Evolutionary conservation across 2,329 filamentous ascomycete genomes (phyloP).

Genomic region (Myriosclerotinia scirpicola): DNA sequence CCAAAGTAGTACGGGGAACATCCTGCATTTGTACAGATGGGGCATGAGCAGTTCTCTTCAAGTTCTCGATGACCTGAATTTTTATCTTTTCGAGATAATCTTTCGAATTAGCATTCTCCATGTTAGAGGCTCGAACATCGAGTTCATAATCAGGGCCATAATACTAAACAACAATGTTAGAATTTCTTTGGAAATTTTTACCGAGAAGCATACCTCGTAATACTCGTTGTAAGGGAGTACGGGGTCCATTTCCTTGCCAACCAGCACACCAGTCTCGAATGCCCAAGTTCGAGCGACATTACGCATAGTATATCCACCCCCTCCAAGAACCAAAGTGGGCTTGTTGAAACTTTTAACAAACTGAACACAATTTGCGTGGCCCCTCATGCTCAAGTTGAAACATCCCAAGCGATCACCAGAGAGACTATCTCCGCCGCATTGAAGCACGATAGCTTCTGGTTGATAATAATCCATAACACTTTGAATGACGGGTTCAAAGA

Average conservation of each 20-base stretch:
- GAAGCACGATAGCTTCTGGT: slow-evolving; percentile 88
- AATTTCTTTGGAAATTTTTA: slow-evolving; percentile 42
- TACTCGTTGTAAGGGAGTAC: slow-evolving; percentile 97
- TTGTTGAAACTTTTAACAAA: slow-evolving; percentile 84
- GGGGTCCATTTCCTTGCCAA: slow-evolving; percentile 76
- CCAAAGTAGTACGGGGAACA: slow-evolving; percentile 61
- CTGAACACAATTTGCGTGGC: slow-evolving; percentile 90
- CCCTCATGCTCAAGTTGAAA: slow-evolving; percentile 96
- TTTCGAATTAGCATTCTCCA: slow-evolving; percentile 85
- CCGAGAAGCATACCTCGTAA: slow-evolving; percentile 64
- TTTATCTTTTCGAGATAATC: slow-evolving; percentile 83
- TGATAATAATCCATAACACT: slow-evolving; percentile 85
- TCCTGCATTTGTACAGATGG: slow-evolving; percentile 93
- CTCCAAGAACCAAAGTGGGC: slow-evolving; percentile 89
- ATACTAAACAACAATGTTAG: slow-evolving; percentile 57
- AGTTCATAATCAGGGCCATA: slow-evolving; percentile 90
- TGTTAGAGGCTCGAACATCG: slow-evolving; percentile 83
- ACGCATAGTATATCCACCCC: slow-evolving; percentile 94
- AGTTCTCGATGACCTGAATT: slow-evolving; percentile 77
- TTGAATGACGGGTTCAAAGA: slow-evolving; percentile 88
- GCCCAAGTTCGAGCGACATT: slow-evolving; percentile 98
- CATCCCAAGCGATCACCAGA: slow-evolving; percentile 92
- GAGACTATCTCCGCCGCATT: slow-evolving; percentile 93
- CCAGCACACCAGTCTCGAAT: slow-evolving; percentile 88
- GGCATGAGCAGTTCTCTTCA: slow-evolving; percentile 79